Conservation (phyloP, 768 basidiomycete genomes). For the Serendipita indica region DNA sequence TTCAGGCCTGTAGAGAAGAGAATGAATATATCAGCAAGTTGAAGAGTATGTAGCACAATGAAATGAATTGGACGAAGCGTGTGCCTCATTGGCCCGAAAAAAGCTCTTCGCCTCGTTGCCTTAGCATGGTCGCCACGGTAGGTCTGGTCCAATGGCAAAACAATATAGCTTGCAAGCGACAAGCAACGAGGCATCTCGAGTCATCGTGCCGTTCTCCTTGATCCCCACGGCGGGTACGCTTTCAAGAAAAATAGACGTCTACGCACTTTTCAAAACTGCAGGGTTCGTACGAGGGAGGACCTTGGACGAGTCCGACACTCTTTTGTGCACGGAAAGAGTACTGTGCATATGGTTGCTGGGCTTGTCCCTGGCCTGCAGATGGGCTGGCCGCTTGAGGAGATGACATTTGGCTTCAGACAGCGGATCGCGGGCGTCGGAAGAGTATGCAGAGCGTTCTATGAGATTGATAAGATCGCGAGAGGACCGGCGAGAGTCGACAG, state of each 20-base stretch:
- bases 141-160: no score
- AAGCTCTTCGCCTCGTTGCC: neutral
- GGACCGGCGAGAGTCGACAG: neutral
- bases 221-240: no score
- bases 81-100: no score
- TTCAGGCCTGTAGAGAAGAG: slow-evolving; percentile 42
- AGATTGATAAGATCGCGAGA: slow-evolving; percentile 56
- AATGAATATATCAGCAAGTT: slow-evolving; percentile 6
- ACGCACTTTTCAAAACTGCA: slow-evolving; percentile 34
- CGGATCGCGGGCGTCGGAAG: slow-evolving; percentile 15
- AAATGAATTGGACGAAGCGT: neutral
- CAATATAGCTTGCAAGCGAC: no score
- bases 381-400: slow-evolving; percentile 22
- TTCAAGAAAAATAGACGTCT: slow-evolving; percentile 21
- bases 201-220: no score
- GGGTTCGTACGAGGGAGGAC: slow-evolving; percentile 57
- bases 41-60: neutral
- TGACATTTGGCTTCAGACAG: slow-evolving; percentile 13
- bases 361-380: slow-evolving; percentile 25
- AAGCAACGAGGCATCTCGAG: no score
- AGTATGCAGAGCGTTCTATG: slow-evolving; percentile 79
- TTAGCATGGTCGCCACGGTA: neutral
- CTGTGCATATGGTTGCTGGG: neutral
- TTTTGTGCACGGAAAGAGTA: slow-evolving; percentile 59
- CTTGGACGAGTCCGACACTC: slow-evolving; percentile 70